Percentiles rank a stretch among this genome's conserved stretches.
Conservation (phyloP, 106 monocot species). For the Triglochin maritima region DNA sequence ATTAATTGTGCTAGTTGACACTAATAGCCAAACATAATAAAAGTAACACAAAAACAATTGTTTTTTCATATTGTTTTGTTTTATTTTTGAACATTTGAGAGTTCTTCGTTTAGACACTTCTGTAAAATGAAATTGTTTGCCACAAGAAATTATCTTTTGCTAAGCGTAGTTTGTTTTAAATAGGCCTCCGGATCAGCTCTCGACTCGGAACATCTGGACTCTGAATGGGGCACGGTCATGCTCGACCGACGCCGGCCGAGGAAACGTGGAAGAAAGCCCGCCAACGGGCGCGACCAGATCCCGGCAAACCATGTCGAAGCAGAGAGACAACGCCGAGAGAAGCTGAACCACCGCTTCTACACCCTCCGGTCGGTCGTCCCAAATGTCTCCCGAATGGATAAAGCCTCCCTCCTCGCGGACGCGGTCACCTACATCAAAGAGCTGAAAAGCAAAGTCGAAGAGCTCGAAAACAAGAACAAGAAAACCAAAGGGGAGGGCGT, state of each 20-base stretch:
- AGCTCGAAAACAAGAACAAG: conserved; percentile 11
- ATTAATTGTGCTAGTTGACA: too few species aligned
- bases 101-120: too few species aligned
- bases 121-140: too few species aligned
- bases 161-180: too few species aligned
- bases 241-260: neutral
- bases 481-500: neutral
- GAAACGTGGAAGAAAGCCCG: conserved; percentile 4
- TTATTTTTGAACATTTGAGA: too few species aligned
- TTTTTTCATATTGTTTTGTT: too few species aligned
- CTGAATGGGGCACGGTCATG: neutral
- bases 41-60: too few species aligned
- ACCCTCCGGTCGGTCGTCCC: conserved; percentile 24
- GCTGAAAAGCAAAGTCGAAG: conserved; percentile 4
- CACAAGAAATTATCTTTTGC: too few species aligned
- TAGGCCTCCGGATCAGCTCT: too few species aligned
- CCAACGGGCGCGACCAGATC: neutral
- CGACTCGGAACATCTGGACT: conserved; percentile 7
- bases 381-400: conserved; percentile 21
- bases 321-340: conserved; percentile 22
- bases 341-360: conserved; percentile 30
- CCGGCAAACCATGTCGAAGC: conserved; percentile 22
- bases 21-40: too few species aligned
- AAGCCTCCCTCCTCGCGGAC: conserved; percentile 26
- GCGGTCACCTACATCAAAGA: conserved; percentile 25